These are phyloP conservation scores for Heliosperma pusillum DNA, from an alignment of 148 eudicot species.

Conservation along the genomic window DNA sequence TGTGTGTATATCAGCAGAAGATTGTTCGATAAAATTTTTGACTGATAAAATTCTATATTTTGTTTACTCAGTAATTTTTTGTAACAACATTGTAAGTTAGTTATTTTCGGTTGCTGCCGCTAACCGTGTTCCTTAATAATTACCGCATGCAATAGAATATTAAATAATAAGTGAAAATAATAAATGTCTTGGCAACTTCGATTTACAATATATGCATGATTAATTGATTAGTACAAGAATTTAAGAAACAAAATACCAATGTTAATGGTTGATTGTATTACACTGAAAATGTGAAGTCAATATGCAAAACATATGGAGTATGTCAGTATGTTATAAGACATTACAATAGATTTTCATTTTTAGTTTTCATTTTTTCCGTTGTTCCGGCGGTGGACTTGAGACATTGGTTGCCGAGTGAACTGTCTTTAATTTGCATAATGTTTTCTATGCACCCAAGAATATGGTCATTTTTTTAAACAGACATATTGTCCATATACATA, in stretches of 20 bases:
- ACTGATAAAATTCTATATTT: neutral
- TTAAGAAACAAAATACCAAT: neutral
- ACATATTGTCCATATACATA: constrained; percentile 22
- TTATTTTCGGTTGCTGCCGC: neutral
- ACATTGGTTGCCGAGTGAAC: too few species aligned
- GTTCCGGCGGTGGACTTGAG: too few species aligned
- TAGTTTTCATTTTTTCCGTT: too few species aligned
- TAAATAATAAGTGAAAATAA: neutral
- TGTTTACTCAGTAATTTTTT: neutral
- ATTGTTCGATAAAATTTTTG: neutral
- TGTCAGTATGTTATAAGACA: too few species aligned
- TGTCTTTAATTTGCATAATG: neutral
- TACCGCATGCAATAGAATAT: neutral
- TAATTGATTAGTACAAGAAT: neutral
- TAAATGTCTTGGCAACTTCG: neutral
- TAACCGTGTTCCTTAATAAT: neutral
- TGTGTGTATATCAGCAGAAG: neutral
- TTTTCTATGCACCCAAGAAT: neutral
- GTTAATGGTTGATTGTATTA: neutral
- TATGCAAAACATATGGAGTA: neutral
- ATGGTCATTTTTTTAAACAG: neutral
- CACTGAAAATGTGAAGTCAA: neutral
- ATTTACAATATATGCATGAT: neutral
- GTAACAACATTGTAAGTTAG: too few species aligned
- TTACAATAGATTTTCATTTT: too few species aligned